Evolutionary conservation across 2,329 filamentous ascomycete genomes (phyloP).

Genomic region (Kalaharituber pfeilii): DNA sequence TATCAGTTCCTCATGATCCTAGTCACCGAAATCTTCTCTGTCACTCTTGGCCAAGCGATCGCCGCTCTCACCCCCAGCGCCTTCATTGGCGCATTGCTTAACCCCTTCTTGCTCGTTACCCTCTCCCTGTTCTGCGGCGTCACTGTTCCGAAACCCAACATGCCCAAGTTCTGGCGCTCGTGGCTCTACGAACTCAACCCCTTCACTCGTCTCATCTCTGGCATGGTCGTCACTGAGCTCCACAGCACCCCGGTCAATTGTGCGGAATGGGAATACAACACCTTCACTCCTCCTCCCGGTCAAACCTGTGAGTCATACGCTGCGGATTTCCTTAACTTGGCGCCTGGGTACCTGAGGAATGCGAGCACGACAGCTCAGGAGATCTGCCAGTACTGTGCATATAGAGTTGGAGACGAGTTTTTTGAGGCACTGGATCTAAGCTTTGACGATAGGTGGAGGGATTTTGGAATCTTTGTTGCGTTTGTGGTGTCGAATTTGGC

Average conservation of each 20-base stretch:
- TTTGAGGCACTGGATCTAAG: conserved; percentile 48
- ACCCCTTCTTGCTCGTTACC: conserved; percentile 61
- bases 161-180: conserved; percentile 58
- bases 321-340: conserved; percentile 48
- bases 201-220: conserved; percentile 64
- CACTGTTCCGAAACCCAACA: conserved; percentile 59
- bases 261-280: conserved; percentile 42
- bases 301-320: conserved; percentile 62
- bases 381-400: conserved; percentile 67
- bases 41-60: conserved; percentile 60
- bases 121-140: conserved; percentile 80
- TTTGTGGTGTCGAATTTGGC: conserved; percentile 66
- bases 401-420: conserved; percentile 63
- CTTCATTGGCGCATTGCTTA: conserved; percentile 62
- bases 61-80: conserved; percentile 60
- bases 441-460: conserved; percentile 58
- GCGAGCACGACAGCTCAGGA: conserved; percentile 35
- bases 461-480: conserved; percentile 58
- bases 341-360: conserved; percentile 49
- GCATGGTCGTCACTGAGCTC: conserved; percentile 62
- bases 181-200: conserved; percentile 75
- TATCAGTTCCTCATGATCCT: conserved; percentile 78
- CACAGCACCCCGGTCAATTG: conserved; percentile 49
- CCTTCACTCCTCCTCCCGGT: conserved; percentile 47
- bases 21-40: conserved; percentile 67